phyloP scores from a whole-genome alignment of 1,284 basidiomycete species.

The Phlebopus sp. region DNA sequence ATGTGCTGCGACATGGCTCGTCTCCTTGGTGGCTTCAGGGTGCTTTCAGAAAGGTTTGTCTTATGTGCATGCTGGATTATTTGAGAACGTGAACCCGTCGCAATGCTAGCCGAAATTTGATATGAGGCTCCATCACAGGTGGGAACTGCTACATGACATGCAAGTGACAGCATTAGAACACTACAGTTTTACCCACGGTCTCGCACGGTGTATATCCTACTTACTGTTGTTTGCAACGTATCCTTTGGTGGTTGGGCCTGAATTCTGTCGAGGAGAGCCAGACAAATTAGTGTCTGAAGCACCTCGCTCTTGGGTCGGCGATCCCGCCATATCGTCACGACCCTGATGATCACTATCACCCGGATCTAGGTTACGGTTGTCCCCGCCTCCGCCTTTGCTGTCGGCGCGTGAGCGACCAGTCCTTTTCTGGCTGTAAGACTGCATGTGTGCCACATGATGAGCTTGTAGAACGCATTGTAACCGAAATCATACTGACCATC shows the following conservation, averaged over 20 bases:
- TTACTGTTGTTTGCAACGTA: conserved; percentile 27
- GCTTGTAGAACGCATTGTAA: conserved; percentile 5
- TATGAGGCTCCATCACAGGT: conserved; percentile 15
- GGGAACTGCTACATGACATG: conserved; percentile 20
- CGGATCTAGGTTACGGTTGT: conserved; percentile 40
- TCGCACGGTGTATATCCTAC: conserved; percentile 18
- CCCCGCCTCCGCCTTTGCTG: conserved; percentile 42
- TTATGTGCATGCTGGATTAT: conserved; percentile 21
- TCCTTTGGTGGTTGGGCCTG: conserved; percentile 16
- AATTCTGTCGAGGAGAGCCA: conserved; percentile 24
- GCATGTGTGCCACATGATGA: conserved; percentile 12
- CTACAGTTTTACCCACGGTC: conserved; percentile 22
- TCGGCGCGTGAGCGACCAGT: conserved; percentile 53
- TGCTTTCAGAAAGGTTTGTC: conserved; percentile 24
- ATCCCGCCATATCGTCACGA: conserved; percentile 32
- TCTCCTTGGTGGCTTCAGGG: conserved; percentile 18
- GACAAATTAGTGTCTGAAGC: conserved; percentile 40
- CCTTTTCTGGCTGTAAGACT: conserved; percentile 71
- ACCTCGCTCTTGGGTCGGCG: conserved; percentile 46
- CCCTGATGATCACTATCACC: conserved; percentile 41
- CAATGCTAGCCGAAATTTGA: conserved; percentile 13
- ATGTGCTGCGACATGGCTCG: conserved; percentile 18
- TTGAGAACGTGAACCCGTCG: conserved; percentile 13
- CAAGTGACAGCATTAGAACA: conserved; percentile 24
- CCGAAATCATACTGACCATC: conserved; percentile 49